These are phyloP conservation scores for Alternaria ventricosa DNA, from an alignment of 2,329 filamentous ascomycete species.

Conservation along the genomic window DNA sequence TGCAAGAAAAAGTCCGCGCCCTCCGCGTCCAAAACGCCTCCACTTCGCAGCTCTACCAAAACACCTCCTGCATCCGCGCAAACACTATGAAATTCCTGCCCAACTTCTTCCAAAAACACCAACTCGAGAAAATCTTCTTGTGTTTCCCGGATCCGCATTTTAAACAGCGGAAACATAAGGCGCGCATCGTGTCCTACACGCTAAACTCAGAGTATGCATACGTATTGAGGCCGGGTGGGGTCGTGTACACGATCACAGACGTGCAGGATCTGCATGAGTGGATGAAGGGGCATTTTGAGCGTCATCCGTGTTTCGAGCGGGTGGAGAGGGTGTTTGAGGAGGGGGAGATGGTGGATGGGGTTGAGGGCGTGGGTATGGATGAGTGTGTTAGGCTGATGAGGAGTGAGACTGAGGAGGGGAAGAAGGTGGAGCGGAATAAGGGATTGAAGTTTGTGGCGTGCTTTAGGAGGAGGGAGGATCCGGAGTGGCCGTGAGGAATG, in stretches of 20 bases:
- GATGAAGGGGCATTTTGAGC: slow-evolving; percentile 88
- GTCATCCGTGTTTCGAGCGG: slow-evolving; percentile 79
- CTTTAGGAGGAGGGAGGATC: slow-evolving; percentile 81
- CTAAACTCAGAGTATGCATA: slow-evolving; percentile 94
- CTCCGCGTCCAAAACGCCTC: slow-evolving; percentile 70
- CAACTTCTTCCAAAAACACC: slow-evolving; percentile 85
- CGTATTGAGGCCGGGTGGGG: slow-evolving; percentile 79
- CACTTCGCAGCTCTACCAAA: slow-evolving; percentile 68
- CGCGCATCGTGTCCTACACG: slow-evolving; percentile 86
- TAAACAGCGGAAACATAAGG: slow-evolving; percentile 96
- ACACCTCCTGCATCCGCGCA: slow-evolving; percentile 84
- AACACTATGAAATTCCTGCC: slow-evolving; percentile 99
- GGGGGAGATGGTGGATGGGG: slow-evolving; percentile 65
- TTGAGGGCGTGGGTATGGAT: slow-evolving; percentile 71
- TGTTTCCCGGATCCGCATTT: slow-evolving; percentile 99
- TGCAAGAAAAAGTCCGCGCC: slow-evolving; percentile 84
- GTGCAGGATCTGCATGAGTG: slow-evolving; percentile 92
- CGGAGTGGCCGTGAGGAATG: slow-evolving; percentile 69
- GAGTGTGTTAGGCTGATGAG: slow-evolving; percentile 76
- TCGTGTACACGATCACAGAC: slow-evolving; percentile 96
- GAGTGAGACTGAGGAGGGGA: slow-evolving; percentile 92
- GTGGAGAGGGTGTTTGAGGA: slow-evolving; percentile 61
- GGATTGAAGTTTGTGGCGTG: slow-evolving; percentile 91
- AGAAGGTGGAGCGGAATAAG: slow-evolving; percentile 91
- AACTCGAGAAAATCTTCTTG: slow-evolving; percentile 91